Base-by-base conservation (phyloP, 2,329 filamentous ascomycete species). In the Dothideomycetes sp. region DNA sequence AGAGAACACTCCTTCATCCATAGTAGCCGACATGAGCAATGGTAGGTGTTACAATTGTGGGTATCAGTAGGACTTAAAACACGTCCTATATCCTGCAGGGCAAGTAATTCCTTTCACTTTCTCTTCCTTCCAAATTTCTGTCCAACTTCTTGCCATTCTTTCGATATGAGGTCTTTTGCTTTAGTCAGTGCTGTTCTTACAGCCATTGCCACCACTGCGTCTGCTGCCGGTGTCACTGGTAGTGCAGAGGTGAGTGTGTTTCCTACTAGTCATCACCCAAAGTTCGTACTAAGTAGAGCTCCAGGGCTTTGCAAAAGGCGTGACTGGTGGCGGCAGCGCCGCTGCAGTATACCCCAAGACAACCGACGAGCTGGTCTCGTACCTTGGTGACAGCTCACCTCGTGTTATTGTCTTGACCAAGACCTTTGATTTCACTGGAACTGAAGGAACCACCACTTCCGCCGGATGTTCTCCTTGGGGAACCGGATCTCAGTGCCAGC, bases 341-440 rank as follows among this genome's bases (percentile, higher is more conserved):
- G 59, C 64, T 7, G 56, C 72, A 19, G 72, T 72, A 13, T 72
- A 74, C 49, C 76, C 76, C 10, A 62, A 56, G 13, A 71, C 64
- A 34, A 75, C 58, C 29, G 65, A 60, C 17, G 65, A 82, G 67
- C 69, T 80, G 33, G 69, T 72, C 55, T 67, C 63, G 27, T 80
- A 78, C 61, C 69, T 81, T 4, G 64, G 64, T 7, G 74, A 78
- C 55, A 60, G 58, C 41, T 55, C 62, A 15, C 51, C 76, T 10
- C 69, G 74, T 17, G 69, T 72, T 45, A 79, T 81, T 50, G 65
- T 80, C 41, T 62, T 80, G 19, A 66, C 68, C 53, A 71, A 74
- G 44, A 57, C 54, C 13, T 70, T 69, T 50, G 68, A 74, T 59
- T 78, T 74, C 62, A 67, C 61, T 24, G 64, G 64, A 28, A 65